Percentiles rank a stretch among this genome's conserved stretches.
Conservation (phyloP, 352 stramenopile species). For the Globisporangium emineosum region DNA sequence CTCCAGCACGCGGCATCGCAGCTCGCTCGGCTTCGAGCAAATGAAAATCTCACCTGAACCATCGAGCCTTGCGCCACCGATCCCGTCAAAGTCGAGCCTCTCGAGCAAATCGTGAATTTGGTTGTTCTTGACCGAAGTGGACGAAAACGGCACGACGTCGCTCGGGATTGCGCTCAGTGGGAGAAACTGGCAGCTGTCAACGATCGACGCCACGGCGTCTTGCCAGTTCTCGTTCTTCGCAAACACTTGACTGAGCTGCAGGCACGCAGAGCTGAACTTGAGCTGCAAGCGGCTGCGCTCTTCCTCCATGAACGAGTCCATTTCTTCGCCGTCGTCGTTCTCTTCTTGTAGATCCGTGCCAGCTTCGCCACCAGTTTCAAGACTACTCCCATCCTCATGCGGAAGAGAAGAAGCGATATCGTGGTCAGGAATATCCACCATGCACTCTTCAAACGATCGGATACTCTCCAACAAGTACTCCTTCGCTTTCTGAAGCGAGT, state of each 20-base stretch:
- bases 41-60: slow-evolving; percentile 25
- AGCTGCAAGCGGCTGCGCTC: slow-evolving; percentile 66
- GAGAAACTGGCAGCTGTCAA: slow-evolving; percentile 49
- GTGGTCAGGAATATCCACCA: slow-evolving; percentile 25
- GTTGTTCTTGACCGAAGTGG: slow-evolving; percentile 15
- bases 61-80: slow-evolving; percentile 21
- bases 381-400: slow-evolving; percentile 21
- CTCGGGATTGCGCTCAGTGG: slow-evolving; percentile 32
- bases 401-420: slow-evolving; percentile 18
- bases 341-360: slow-evolving; percentile 21
- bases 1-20: slow-evolving; percentile 62
- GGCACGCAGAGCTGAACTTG: slow-evolving; percentile 70
- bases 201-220: slow-evolving; percentile 35
- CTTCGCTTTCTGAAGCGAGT: slow-evolving; percentile 52
- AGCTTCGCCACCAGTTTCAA: slow-evolving; percentile 7
- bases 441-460: slow-evolving; percentile 64
- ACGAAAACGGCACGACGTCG: slow-evolving; percentile 24
- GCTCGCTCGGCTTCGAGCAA: slow-evolving; percentile 43
- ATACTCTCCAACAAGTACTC: slow-evolving; percentile 70
- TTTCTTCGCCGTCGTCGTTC: slow-evolving; percentile 27
- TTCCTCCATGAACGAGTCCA: slow-evolving; percentile 77
- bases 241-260: slow-evolving; percentile 54
- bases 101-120: slow-evolving; percentile 44
- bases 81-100: slow-evolving; percentile 67
- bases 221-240: slow-evolving; percentile 34